A percentile compares a stretch with the other conserved stretches of the same genome.
Conservation (phyloP, 177 flowering plant genomes). For the Vitis hybrid region DNA sequence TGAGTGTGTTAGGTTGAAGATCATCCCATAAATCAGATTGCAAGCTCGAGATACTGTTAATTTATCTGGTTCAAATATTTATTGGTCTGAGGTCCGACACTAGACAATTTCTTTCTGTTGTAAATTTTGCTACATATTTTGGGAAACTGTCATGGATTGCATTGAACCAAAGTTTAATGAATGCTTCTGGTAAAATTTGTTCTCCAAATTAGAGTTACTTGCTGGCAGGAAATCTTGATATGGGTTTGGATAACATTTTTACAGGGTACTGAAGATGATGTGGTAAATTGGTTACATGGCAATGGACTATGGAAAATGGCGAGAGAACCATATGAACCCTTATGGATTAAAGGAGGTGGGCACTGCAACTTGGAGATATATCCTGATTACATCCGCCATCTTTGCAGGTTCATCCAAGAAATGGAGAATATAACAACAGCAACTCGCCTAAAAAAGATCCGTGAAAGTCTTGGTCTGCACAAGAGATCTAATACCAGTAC, state of each 20-base stretch:
- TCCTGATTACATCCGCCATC: constrained; percentile 94
- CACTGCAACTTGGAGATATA: constrained; percentile 98
- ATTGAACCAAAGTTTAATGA: too few relatives aligned
- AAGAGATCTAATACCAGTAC: constrained; percentile 15
- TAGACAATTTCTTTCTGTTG: too few relatives aligned
- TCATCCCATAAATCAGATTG: too few relatives aligned
- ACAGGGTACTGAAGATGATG: constrained; percentile 99
- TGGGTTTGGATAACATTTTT: constrained; percentile 5
- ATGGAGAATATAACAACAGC: constrained; percentile 86
- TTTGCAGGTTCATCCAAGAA: constrained; percentile 68
- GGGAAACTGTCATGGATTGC: too few relatives aligned
- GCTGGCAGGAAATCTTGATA: neutral
- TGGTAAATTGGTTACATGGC: constrained; percentile 91
- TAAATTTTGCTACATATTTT: too few relatives aligned
- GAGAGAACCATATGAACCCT: constrained; percentile 91
- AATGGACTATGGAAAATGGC: constrained; percentile 85
- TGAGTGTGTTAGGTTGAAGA: too few relatives aligned
- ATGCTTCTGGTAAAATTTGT: too few relatives aligned
- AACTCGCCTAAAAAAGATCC: constrained; percentile 65
- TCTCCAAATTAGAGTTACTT: neutral
- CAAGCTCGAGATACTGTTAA: too few relatives aligned
- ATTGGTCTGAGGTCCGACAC: too few relatives aligned
- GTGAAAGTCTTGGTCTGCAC: constrained; percentile 34
- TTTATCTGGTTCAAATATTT: too few relatives aligned
- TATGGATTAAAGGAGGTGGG: constrained; percentile 98